Evolutionary conservation across 2,329 filamentous ascomycete species (phyloP).

Genomic region (Remersonia thermophila): DNA sequence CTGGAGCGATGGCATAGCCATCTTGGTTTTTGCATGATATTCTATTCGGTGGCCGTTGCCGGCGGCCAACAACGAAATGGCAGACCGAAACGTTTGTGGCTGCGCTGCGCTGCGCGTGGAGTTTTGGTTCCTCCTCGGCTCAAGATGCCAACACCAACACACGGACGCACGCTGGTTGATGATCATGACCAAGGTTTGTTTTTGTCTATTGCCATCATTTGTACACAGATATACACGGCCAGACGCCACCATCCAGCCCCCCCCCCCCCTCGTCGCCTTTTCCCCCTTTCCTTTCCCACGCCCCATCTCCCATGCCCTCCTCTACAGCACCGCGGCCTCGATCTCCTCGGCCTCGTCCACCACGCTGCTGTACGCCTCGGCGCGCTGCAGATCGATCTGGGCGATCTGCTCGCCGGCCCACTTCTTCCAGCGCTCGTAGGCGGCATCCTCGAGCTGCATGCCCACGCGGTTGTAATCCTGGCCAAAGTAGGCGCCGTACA

Average conservation of each 20-base stretch:
- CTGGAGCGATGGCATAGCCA: too few relatives aligned
- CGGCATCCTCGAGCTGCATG: conserved; percentile 67
- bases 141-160: too few relatives aligned
- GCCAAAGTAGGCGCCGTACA: conserved; percentile 82
- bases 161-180: too few relatives aligned
- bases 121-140: too few relatives aligned
- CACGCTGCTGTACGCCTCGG: conserved; percentile 32
- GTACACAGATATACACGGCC: conserved; percentile 7
- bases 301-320: not conserved
- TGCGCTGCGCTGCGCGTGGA: too few relatives aligned
- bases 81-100: too few relatives aligned
- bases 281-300: not conserved
- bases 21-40: too few relatives aligned
- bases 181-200: too few relatives aligned
- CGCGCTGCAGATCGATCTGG: conserved; percentile 28
- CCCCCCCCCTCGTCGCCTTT: not conserved
- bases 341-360: conserved; percentile 22
- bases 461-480: conserved; percentile 62
- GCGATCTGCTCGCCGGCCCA: conserved; percentile 51
- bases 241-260: not conserved
- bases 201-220: conserved; percentile 4
- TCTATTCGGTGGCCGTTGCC: too few relatives aligned
- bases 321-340: not conserved
- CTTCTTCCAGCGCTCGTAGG: conserved; percentile 72
- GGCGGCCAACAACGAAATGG: too few relatives aligned